Conservation (phyloP, 1,284 basidiomycete genomes). For the Rhizoctonia solani region DNA sequence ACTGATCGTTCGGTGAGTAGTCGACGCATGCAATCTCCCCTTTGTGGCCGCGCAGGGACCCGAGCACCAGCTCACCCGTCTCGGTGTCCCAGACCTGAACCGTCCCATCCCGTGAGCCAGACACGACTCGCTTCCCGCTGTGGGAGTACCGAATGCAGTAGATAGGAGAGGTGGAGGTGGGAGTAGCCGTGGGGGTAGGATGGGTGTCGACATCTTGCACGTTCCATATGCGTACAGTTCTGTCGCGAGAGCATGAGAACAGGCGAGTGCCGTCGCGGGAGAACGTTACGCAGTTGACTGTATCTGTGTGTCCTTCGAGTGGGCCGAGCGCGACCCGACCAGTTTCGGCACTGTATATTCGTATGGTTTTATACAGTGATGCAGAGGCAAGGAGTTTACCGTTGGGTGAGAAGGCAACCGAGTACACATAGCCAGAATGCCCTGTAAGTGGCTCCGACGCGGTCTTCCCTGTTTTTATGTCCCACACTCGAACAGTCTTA, state of each 20-base stretch:
- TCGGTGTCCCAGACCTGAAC: background rate
- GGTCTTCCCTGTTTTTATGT: background rate
- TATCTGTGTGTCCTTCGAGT: background rate
- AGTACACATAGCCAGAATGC: background rate
- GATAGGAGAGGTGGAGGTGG: background rate
- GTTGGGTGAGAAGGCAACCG: background rate
- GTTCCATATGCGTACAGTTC: background rate
- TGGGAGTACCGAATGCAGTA: background rate
- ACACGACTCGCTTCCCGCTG: background rate
- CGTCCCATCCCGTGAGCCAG: background rate
- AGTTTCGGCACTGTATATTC: background rate
- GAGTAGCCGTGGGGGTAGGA: background rate
- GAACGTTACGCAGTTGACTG: background rate
- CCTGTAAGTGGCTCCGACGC: background rate
- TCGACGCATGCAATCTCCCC: background rate
- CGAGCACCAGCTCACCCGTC: background rate
- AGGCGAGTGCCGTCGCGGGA: background rate
- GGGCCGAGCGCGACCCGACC: background rate
- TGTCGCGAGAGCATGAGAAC: background rate
- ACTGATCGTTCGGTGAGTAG: background rate
- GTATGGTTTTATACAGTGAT: background rate
- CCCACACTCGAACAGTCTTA: background rate
- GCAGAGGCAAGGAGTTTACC: background rate
- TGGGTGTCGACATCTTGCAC: background rate
- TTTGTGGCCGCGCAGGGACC: background rate